A percentile compares a stretch with the other conserved stretches of the same genome.
Evolutionary conservation across 2,329 filamentous ascomycete genomes (phyloP).

Genomic region (Penicillium capsulatum): DNA sequence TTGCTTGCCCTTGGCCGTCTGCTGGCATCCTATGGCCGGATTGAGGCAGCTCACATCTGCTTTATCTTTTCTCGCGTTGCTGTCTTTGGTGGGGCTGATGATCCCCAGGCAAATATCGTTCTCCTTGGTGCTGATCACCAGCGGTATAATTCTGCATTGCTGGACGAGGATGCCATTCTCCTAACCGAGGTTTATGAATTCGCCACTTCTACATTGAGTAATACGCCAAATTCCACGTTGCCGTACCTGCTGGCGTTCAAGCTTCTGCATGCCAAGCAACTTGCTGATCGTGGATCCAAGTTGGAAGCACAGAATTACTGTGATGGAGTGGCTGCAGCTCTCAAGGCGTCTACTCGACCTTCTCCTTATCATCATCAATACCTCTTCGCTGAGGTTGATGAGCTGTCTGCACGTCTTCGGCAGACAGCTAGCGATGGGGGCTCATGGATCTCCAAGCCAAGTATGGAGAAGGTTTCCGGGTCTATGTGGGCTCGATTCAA

Average conservation of each 20-base stretch:
- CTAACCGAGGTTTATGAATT: constrained; percentile 97
- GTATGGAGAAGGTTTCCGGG: constrained; percentile 90
- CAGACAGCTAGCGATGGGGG: constrained; percentile 78
- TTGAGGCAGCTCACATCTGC: constrained; percentile 90
- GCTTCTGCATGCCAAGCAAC: constrained; percentile 74
- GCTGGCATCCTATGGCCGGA: constrained; percentile 76
- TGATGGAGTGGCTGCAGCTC: constrained; percentile 70
- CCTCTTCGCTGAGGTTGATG: constrained; percentile 72
- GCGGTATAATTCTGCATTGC: constrained; percentile 63
- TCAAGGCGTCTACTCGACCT: constrained; percentile 74
- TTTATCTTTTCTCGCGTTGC: constrained; percentile 77
- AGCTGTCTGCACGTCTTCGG: constrained; percentile 75
- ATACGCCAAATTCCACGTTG: constrained; percentile 54
- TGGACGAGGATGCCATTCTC: constrained; percentile 80
- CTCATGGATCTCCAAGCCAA: constrained; percentile 89
- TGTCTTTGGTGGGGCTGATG: constrained; percentile 77
- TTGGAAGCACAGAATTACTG: constrained; percentile 88
- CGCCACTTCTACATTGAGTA: constrained; percentile 67
- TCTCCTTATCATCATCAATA: constrained; percentile 81
- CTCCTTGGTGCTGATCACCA: constrained; percentile 81
- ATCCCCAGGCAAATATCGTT: constrained; percentile 71
- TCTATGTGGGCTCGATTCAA: constrained; percentile 91
- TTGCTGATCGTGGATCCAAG: constrained; percentile 78
- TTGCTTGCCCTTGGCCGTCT: constrained; percentile 76
- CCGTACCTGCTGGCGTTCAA: constrained; percentile 91